Evolutionary conservation across 2,329 filamentous ascomycete species (phyloP).

Genomic region (Ophidiomyces ophidiicola): DNA sequence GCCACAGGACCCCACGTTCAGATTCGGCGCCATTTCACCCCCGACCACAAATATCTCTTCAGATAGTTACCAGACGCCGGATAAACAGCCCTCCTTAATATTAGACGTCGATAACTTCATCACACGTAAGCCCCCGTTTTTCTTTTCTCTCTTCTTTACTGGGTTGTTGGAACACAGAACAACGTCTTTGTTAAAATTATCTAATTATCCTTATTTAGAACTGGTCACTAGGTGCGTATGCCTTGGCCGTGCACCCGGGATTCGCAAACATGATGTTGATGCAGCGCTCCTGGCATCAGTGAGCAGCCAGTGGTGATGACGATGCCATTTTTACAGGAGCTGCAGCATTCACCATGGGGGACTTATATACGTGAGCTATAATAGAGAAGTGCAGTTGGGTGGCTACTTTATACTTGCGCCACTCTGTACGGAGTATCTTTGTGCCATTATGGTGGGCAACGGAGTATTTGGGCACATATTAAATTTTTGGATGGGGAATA

Average conservation of each 20-base stretch:
- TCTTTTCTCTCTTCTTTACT: background rate
- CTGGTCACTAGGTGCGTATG: slow-evolving; percentile 22
- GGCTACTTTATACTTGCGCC: too few species aligned
- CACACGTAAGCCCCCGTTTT: slow-evolving; percentile 16
- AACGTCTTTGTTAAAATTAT: background rate
- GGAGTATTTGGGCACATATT: too few species aligned
- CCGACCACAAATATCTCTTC: background rate
- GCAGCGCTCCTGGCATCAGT: slow-evolving; percentile 19
- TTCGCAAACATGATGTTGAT: slow-evolving; percentile 24
- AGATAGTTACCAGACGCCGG: background rate
- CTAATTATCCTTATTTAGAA: slow-evolving; percentile 12
- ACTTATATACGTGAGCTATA: too few species aligned
- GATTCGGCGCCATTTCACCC: background rate
- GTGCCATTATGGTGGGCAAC: too few species aligned
- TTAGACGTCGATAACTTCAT: slow-evolving; percentile 23
- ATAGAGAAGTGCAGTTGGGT: too few species aligned
- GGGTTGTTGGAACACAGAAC: background rate
- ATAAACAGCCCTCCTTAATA: slow-evolving; percentile 8
- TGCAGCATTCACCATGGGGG: too few species aligned
- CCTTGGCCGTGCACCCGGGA: slow-evolving; percentile 27
- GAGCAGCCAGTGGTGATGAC: background rate
- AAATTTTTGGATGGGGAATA: too few species aligned
- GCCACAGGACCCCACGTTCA: background rate
- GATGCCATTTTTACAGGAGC: too few species aligned
- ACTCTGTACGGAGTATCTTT: too few species aligned